These are phyloP conservation scores for Alternaria ventricosa DNA, from an alignment of 2,329 filamentous ascomycete species.

Conservation along the genomic window DNA sequence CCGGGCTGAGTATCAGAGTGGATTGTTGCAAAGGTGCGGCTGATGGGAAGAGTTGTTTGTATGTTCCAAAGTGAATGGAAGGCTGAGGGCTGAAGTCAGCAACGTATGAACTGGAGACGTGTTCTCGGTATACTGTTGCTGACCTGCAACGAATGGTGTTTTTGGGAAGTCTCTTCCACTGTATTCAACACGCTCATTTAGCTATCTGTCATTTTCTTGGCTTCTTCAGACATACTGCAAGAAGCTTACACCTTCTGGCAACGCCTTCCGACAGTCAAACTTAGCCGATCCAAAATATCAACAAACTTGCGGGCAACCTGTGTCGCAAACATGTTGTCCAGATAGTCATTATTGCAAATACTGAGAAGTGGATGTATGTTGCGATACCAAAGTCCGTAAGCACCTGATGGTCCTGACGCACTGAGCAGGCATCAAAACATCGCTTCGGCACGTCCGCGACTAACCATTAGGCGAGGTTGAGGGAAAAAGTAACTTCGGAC, in stretches of 20 bases:
- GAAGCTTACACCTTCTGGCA: neutral
- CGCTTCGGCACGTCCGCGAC: neutral
- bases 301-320: neutral
- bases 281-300: too few species aligned
- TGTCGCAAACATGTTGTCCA: too few species aligned
- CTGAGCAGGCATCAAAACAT: too few species aligned
- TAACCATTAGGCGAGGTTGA: neutral
- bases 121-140: neutral
- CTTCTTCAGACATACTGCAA: neutral
- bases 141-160: neutral
- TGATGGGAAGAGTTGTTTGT: neutral
- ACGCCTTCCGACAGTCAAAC: neutral
- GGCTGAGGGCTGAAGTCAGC: neutral
- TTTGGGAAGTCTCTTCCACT: neutral
- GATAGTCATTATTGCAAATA: neutral
- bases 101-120: neutral
- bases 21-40: neutral
- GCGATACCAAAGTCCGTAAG: neutral
- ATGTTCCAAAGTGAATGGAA: neutral
- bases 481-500: neutral
- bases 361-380: neutral
- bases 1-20: neutral
- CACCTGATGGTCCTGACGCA: too few species aligned
- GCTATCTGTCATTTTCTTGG: neutral
- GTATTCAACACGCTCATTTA: neutral